phyloP scores from a whole-genome alignment of 192 early-diverging fungal species.

The Endogone sp. region DNA sequence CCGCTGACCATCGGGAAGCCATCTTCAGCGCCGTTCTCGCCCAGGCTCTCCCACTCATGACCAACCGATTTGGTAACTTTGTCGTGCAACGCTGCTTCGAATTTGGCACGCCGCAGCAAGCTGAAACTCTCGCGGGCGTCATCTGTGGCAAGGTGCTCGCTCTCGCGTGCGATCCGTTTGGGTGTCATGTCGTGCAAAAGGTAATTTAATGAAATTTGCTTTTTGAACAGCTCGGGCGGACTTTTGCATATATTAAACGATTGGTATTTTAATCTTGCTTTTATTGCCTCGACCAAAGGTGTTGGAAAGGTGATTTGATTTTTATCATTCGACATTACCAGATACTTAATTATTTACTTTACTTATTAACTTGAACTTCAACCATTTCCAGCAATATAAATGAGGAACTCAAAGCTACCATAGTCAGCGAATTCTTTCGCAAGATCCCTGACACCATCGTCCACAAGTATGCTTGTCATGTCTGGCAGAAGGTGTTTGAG shows the following conservation, averaged over 20 bases:
- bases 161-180: slow-evolving; percentile 70
- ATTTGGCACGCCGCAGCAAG: slow-evolving; percentile 54
- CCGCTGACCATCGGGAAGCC: slow-evolving; percentile 40
- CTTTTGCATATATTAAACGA: too few species aligned
- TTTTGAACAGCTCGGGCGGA: too few species aligned
- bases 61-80: slow-evolving; percentile 78
- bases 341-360: too few species aligned
- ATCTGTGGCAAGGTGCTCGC: slow-evolving; percentile 61
- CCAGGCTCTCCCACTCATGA: slow-evolving; percentile 56
- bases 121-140: slow-evolving; percentile 44
- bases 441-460: slow-evolving; percentile 66
- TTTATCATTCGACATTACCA: too few species aligned
- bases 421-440: slow-evolving; percentile 61
- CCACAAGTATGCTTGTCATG: slow-evolving; percentile 74
- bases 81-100: slow-evolving; percentile 70
- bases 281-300: too few species aligned
- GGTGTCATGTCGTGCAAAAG: slow-evolving; percentile 78
- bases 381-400: slow-evolving; percentile 31
- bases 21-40: slow-evolving; percentile 59
- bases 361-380: too few species aligned
- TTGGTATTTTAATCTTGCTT: too few species aligned
- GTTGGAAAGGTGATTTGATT: neutral
- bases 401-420: slow-evolving; percentile 48
- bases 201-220: slow-evolving; percentile 11
- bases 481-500: slow-evolving; percentile 79